Conservation (phyloP, 768 basidiomycete species). For the Russula earlei region DNA sequence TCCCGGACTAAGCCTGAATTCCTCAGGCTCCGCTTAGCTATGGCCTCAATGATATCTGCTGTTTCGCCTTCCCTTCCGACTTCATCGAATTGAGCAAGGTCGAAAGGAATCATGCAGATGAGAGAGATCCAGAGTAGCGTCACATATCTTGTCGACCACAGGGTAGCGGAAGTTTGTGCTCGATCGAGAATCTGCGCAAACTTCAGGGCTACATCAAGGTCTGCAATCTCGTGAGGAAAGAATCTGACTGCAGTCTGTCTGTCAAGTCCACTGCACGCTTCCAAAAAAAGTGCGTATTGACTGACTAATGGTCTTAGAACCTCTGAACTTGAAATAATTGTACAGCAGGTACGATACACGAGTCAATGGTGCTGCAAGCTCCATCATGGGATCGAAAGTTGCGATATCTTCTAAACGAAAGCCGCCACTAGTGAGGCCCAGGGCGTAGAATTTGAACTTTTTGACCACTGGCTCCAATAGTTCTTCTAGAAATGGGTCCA, state of each 20-base stretch:
- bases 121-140: constrained; percentile 90
- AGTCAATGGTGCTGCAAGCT: constrained; percentile 26
- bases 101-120: constrained; percentile 90
- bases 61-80: constrained; percentile 42
- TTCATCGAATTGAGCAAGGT: constrained; percentile 78
- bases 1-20: constrained; percentile 80
- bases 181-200: constrained; percentile 46
- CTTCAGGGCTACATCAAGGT: constrained; percentile 65
- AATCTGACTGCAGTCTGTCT: constrained; percentile 56
- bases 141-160: constrained; percentile 80
- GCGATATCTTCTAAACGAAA: constrained; percentile 6
- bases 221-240: constrained; percentile 86
- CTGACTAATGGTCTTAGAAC: constrained; percentile 86
- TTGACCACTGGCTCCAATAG: constrained; percentile 71
- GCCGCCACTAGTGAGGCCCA: constrained; percentile 20
- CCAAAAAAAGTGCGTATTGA: constrained; percentile 19
- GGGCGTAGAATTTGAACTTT: constrained; percentile 47
- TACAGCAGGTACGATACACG: constrained; percentile 61
- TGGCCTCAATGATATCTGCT: constrained; percentile 43
- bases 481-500: constrained; percentile 80
- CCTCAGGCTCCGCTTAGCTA: constrained; percentile 48
- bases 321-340: constrained; percentile 76
- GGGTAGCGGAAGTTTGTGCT: constrained; percentile 29
- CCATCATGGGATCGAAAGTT: constrained; percentile 27
- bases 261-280: neutral